Evolutionary conservation across 2,329 filamentous ascomycete species (phyloP).

Genomic region (Alternaria brassicae): DNA sequence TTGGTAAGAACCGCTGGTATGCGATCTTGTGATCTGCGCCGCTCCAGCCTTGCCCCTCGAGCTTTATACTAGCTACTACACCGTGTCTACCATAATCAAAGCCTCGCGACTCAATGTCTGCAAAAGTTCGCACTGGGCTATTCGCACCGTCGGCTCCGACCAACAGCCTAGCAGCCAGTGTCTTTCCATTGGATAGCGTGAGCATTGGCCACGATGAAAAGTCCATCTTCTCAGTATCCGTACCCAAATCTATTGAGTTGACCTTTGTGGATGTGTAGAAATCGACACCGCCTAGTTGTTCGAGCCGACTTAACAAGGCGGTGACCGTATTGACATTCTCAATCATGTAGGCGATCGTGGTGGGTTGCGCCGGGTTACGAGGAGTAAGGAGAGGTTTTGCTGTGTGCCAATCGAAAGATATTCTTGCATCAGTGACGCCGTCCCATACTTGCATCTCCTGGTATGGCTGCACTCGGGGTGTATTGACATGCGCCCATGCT

Average conservation of each 20-base stretch:
- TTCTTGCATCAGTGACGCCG: conserved; percentile 82
- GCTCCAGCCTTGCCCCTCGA: conserved; percentile 62
- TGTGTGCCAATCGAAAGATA: conserved; percentile 82
- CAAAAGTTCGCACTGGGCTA: conserved; percentile 89
- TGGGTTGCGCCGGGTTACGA: conserved; percentile 53
- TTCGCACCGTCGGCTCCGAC: conserved; percentile 95
- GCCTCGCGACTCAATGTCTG: conserved; percentile 81
- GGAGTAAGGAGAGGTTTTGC: conserved; percentile 47
- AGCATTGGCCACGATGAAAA: conserved; percentile 88
- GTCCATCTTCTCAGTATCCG: conserved; percentile 71
- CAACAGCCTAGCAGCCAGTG: conserved; percentile 80
- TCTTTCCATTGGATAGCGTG: conserved; percentile 70
- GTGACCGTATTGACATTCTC: conserved; percentile 91
- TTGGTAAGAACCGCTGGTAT: conserved; percentile 94
- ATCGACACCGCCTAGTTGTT: conserved; percentile 70
- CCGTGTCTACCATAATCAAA: conserved; percentile 95
- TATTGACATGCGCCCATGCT: conserved; percentile 79
- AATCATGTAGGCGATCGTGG: conserved; percentile 91
- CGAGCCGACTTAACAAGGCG: conserved; percentile 74
- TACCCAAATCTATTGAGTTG: conserved; percentile 77
- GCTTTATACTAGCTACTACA: conserved; percentile 84
- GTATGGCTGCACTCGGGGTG: conserved; percentile 80
- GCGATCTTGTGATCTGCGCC: conserved; percentile 69
- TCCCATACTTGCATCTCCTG: conserved; percentile 99
- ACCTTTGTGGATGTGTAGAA: conserved; percentile 81